Conservation (phyloP, 768 basidiomycete genomes). For the Mycena capillaripes region DNA sequence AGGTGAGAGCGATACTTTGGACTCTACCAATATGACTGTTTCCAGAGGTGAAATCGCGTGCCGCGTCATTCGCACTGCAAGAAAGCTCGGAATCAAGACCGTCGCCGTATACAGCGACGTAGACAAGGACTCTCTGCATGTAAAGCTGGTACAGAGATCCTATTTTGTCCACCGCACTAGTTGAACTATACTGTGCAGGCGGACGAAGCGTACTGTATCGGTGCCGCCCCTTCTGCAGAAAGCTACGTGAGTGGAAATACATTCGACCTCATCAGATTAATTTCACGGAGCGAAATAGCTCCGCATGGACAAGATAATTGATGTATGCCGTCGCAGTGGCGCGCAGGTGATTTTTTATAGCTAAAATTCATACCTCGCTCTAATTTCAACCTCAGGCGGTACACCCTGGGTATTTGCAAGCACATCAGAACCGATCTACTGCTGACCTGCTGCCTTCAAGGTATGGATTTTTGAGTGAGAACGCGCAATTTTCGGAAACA, state of each 20-base stretch:
- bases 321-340: slow-evolving; percentile 83
- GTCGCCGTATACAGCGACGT: slow-evolving; percentile 95
- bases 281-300: slow-evolving; percentile 61
- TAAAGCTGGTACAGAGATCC: slow-evolving; percentile 69
- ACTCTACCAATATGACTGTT: neutral
- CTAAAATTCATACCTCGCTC: neutral
- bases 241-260: slow-evolving; percentile 79
- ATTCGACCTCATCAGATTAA: neutral
- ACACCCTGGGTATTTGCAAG: slow-evolving; percentile 81
- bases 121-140: slow-evolving; percentile 86
- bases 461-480: slow-evolving; percentile 95
- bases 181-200: no score
- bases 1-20: slow-evolving; percentile 59
- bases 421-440: neutral
- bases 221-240: slow-evolving; percentile 89
- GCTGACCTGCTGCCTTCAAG: slow-evolving; percentile 47
- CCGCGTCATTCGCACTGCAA: slow-evolving; percentile 92
- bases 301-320: slow-evolving; percentile 89
- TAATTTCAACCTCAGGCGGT: slow-evolving; percentile 70
- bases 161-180: neutral
- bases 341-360: slow-evolving; percentile 75
- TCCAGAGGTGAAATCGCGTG: slow-evolving; percentile 95
- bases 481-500: slow-evolving; percentile 82
- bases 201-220: slow-evolving; percentile 93
- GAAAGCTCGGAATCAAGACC: slow-evolving; percentile 89